Evolutionary conservation across 2,329 filamentous ascomycete genomes (phyloP), one percentile per base, ranked within the genome.

Genomic region (Scedosporium minutisporum): DNA sequence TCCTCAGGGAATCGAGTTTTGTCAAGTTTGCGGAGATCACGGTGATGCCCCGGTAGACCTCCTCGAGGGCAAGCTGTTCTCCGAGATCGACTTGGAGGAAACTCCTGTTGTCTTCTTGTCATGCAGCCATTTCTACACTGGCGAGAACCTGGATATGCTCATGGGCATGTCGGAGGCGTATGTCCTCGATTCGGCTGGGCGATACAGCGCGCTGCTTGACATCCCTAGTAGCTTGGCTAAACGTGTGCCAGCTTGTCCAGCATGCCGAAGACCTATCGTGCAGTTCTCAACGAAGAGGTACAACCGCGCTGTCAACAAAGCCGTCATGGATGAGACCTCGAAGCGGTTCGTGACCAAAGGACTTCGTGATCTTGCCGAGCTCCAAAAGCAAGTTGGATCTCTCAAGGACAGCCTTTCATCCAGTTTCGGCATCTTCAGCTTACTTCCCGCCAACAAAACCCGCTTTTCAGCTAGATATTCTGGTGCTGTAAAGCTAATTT

Each of bases 91-190:
- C 65, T 69, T 88, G 0, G 71, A 86, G 23, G 75, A 83, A 10
- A 77, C 77, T 0, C 87, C 87, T 0, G 82, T 82, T 62, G 78
- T 89, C 18, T 78, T 89, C 27, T 81, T 82, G 0, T 70, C 72
- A 0, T 90, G 87, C 64, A 84, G 84, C 0, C 87, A 90, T 67
- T 79, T 88, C 65, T 75, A 86, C 63, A 87, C 84, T 0, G 71
- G 81, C 2, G 76, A 78, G 41, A 85, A 76, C 1, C 78, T 90
- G 71, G 87, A 90, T 69, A 81, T 80, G 0, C 70, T 80, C 3
- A 80, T 88, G 72, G 77, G 77, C 0, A 77, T 90, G 71, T 66
- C 67, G 4, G 72, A 75, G 1, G 74, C 80, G 58, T 87, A 85
- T 67, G 67, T 71, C 0, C 70, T 76, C 4, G 72, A 79, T 57